These are phyloP conservation scores for Panicum hallii DNA, from an alignment of 202 grass and related monocot species.

Conservation along the genomic window DNA sequence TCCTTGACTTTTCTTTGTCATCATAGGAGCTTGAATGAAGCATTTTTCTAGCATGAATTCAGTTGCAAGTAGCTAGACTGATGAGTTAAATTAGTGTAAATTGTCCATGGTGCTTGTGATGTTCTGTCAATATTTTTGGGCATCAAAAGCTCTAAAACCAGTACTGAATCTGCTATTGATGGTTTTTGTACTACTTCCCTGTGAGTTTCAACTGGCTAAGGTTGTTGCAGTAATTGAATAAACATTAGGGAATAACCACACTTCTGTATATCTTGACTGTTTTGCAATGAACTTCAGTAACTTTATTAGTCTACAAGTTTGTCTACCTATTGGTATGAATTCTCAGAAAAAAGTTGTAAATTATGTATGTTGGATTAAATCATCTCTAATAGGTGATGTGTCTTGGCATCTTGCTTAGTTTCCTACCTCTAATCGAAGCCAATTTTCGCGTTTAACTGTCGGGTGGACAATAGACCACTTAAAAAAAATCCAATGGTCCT, in stretches of 20 bases:
- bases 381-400: not conserved
- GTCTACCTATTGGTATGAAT: not conserved
- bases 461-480: not conserved
- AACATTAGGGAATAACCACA: not conserved
- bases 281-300: not conserved
- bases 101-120: not conserved
- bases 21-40: slow-evolving; percentile 1
- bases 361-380: slow-evolving; percentile 9
- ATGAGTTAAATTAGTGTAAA: not conserved
- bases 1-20: not conserved
- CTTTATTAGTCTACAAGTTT: not conserved
- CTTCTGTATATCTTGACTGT: not conserved
- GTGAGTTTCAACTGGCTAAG: not conserved
- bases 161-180: not conserved
- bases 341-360: not conserved
- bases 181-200: not conserved
- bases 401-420: slow-evolving; percentile 32
- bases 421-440: not conserved
- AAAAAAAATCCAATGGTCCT: not conserved
- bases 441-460: not conserved
- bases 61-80: not conserved
- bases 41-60: slow-evolving; percentile 1
- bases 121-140: not conserved
- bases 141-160: not conserved
- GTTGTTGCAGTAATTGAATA: not conserved